Conservation (phyloP, 208 protist species). For the Wallacemonas rigidus region DNA sequence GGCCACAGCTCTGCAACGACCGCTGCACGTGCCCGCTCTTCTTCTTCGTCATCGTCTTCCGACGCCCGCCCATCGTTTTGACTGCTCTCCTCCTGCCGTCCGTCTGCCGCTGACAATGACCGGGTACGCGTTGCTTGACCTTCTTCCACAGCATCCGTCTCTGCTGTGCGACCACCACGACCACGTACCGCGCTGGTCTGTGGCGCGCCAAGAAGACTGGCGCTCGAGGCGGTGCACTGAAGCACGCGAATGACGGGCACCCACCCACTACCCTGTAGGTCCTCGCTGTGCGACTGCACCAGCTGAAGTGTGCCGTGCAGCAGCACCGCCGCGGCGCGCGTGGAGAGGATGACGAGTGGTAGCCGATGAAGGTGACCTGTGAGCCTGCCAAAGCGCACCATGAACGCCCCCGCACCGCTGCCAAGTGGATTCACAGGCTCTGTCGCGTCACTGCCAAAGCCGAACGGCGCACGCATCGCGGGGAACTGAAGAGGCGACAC, state of each 20-base stretch:
- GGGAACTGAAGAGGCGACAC: constrained; percentile 8
- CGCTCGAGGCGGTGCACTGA: constrained; percentile 34
- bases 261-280: constrained; percentile 54
- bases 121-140: background rate
- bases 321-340: constrained; percentile 16
- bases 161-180: background rate
- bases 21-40: background rate
- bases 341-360: constrained; percentile 8
- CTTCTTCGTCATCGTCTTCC: background rate
- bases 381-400: background rate
- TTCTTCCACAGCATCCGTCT: background rate
- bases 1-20: constrained; percentile 15
- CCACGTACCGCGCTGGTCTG: background rate
- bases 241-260: constrained; percentile 47
- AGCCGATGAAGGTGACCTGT: background rate
- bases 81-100: background rate
- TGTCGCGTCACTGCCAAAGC: background rate
- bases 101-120: background rate
- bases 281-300: constrained; percentile 60
- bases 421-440: background rate
- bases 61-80: background rate
- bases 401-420: no score
- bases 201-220: background rate
- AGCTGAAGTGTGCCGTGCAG: constrained; percentile 51
- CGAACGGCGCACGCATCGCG: background rate